Evolutionary conservation across 176 grass and related monocot species (phyloP), one percentile per base, ranked within the genome.

Genomic region (Pharus latifolius): DNA sequence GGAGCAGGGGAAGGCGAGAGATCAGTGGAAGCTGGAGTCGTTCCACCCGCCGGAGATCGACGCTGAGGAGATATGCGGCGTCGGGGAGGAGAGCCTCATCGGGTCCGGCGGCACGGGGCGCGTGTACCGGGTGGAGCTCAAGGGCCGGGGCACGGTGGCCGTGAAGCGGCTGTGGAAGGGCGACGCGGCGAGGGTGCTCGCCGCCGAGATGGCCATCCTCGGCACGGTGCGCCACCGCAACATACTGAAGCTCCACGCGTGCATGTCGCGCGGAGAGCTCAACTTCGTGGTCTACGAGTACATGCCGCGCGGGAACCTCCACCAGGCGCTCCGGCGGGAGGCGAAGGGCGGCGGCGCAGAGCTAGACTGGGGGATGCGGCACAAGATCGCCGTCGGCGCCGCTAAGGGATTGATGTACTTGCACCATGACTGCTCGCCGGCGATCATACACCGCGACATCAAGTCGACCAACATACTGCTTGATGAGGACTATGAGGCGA

Each of bases 381-480:
- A 82, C 78, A 83, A 44, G 34, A 41, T 96, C 17, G 92, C 92
- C 14, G 56, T 80, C 29, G 92, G 92, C 32, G 83, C 77, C 0
- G 88, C 92, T 1, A 89, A 91, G 73, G 92, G 92, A 20, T 37
- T 96, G 60, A 91, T 92, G 92, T 96, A 96, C 58, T 84, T 96
- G 33, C 92, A 96, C 81, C 83, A 96, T 13, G 88, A 91, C 60
- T 92, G 92, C 84, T 88, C 86, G 4, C 88, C 88, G 1, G 82
- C 86, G 13, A 59, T 96, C 70, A 83, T 96, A 62, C 92, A 96
- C 78, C 80, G 92, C 24, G 92, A 96, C 49, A 91, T 96, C 53
- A 96, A 96, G 54, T 84, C 92, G 16, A 82, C 54, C 44, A 96
- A 96, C 60, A 96, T 96, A 64, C 74, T 96, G 24, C 83, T 96